These are phyloP conservation scores for Starmerella apis DNA, from an alignment of 805 yeast genomes.

Conservation along the genomic window DNA sequence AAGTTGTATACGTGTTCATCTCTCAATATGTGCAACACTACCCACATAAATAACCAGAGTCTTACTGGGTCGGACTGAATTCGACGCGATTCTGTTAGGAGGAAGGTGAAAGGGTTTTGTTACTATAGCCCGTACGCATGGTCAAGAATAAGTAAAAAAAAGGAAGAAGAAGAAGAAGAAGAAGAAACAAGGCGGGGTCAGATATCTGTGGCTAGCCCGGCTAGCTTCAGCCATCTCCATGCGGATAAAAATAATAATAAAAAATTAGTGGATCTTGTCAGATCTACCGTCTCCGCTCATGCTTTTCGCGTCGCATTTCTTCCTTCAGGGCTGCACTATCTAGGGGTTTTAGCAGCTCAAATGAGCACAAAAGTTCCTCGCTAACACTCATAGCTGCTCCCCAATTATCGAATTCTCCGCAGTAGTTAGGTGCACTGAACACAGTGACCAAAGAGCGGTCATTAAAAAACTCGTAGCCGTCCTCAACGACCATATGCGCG, in stretches of 20 bases:
- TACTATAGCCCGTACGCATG: too few relatives aligned
- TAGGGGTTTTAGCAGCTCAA: conserved; percentile 40
- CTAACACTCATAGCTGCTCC: conserved; percentile 99
- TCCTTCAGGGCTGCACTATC: conserved; percentile 94
- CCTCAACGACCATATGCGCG: conserved; percentile 98
- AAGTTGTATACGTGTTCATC: background rate
- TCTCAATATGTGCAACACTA: background rate
- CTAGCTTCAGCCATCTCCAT: background rate
- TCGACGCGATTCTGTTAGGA: too few relatives aligned
- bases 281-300: conserved; percentile 9
- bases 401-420: conserved; percentile 98
- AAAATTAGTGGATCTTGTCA: too few relatives aligned
- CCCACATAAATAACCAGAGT: background rate
- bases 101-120: too few relatives aligned
- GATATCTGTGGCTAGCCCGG: background rate
- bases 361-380: conserved; percentile 92
- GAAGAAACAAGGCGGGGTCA: background rate
- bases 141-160: background rate
- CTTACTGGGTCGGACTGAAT: too few relatives aligned
- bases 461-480: conserved; percentile 94
- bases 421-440: conserved; percentile 94
- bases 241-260: background rate
- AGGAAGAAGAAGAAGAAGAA: background rate
- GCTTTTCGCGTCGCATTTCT: conserved; percentile 52
- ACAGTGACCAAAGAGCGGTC: conserved; percentile 92